Conservation (phyloP, 768 basidiomycete genomes). For the Termitomyces sp. region DNA sequence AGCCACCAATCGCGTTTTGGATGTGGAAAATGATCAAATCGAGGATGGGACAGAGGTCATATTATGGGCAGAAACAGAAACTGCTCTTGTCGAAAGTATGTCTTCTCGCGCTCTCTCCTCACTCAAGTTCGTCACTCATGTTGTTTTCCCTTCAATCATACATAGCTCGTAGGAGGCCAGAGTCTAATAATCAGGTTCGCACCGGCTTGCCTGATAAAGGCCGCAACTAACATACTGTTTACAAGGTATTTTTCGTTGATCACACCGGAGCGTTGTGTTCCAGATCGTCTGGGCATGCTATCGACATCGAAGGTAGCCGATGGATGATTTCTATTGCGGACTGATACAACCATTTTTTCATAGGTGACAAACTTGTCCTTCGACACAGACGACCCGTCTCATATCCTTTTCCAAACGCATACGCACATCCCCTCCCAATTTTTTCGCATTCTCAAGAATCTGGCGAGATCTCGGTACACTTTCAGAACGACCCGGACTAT, state of each 20-base stretch:
- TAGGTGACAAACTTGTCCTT: conserved; percentile 63
- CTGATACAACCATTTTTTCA: not conserved
- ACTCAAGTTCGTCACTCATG: not conserved
- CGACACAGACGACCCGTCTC: conserved; percentile 76
- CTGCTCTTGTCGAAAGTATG: conserved; percentile 73
- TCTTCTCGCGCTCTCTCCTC: conserved; percentile 2
- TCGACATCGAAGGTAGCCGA: conserved; percentile 66
- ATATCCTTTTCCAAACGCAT: conserved; percentile 71
- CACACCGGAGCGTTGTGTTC: conserved; percentile 73
- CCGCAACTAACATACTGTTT: not conserved
- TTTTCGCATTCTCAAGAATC: conserved; percentile 55
- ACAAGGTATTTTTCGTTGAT: conserved; percentile 82
- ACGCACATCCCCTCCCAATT: conserved; percentile 70
- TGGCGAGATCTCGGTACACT: conserved; percentile 56
- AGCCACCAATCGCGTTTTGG: conserved; percentile 48
- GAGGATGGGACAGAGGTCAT: conserved; percentile 61
- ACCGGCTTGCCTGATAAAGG: not conserved
- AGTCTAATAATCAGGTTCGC: conserved; percentile 68
- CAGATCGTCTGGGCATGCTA: conserved; percentile 72
- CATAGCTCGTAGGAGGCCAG: conserved; percentile 60
- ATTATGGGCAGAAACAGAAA: conserved; percentile 71
- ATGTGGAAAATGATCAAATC: conserved; percentile 45
- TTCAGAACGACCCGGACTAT: conserved; percentile 60
- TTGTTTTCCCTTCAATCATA: conserved; percentile 19
- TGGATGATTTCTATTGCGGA: not conserved